These are phyloP conservation scores for Cantharellus anzutake DNA, from an alignment of 768 basidiomycete species.

Conservation along the genomic window DNA sequence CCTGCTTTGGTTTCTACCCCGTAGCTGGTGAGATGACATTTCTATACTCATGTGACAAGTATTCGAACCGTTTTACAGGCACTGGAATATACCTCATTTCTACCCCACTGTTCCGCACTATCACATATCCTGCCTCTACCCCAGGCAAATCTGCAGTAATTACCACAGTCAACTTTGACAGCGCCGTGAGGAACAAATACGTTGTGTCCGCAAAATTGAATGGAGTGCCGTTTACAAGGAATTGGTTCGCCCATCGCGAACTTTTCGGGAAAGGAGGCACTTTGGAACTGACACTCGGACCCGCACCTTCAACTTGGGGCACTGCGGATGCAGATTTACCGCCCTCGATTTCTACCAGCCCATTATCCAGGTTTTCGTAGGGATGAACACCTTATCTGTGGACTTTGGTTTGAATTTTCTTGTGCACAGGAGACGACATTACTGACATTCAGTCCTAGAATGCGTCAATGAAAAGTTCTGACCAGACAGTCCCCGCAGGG, in stretches of 20 bases:
- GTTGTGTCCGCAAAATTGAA: conserved; percentile 10
- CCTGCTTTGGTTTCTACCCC: conserved; percentile 10
- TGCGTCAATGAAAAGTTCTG: no score
- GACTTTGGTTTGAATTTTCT: no score
- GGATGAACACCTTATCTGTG: background rate
- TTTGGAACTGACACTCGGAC: conserved; percentile 9
- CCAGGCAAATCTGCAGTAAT: conserved; percentile 6
- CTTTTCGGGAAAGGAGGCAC: conserved; percentile 9
- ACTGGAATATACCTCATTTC: conserved; percentile 9
- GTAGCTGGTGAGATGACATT: conserved; percentile 6
- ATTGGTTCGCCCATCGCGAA: conserved; percentile 9
- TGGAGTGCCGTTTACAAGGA: conserved; percentile 7
- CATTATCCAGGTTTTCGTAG: background rate
- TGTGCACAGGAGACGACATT: no score
- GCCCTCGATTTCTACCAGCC: background rate
- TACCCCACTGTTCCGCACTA: conserved; percentile 9
- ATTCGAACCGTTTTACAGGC: background rate
- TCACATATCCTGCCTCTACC: conserved; percentile 6
- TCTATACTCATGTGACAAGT: no score
- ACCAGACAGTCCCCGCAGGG: no score
- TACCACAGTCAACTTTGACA: conserved; percentile 8
- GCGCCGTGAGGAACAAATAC: conserved; percentile 9
- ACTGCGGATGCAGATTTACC: conserved; percentile 8
- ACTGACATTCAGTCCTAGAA: no score
- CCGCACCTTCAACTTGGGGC: conserved; percentile 5